Percentiles rank a stretch among this genome's conserved stretches.
Conservation (phyloP, 176 grass and related monocot species). For the Lolium perenne region DNA sequence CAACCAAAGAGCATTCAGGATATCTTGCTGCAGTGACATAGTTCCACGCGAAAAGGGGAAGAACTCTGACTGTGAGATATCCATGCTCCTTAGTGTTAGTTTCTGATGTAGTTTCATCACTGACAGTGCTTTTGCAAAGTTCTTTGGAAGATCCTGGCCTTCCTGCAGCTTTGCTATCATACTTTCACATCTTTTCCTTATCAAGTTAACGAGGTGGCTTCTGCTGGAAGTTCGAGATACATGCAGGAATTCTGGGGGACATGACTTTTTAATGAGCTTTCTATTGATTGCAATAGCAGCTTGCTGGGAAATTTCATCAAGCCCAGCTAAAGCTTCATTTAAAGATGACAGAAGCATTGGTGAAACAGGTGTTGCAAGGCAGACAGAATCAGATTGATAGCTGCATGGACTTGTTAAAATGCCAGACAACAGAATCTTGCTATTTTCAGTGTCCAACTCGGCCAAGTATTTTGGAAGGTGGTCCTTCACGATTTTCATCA, state of each 20-base stretch:
- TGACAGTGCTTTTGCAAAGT: slow-evolving; percentile 49
- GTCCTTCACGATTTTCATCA: slow-evolving; percentile 42
- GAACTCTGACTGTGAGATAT: slow-evolving; percentile 51
- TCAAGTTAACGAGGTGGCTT: slow-evolving; percentile 16
- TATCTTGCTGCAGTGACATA: slow-evolving; percentile 41
- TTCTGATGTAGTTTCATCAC: slow-evolving; percentile 41
- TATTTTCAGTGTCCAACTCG: slow-evolving; percentile 28
- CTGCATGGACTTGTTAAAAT: slow-evolving; percentile 48
- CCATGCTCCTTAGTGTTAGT: slow-evolving; percentile 14
- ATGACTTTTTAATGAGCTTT: slow-evolving; percentile 44
- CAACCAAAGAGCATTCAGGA: slow-evolving; percentile 57
- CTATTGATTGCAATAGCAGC: slow-evolving; percentile 49
- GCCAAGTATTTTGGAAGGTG: slow-evolving; percentile 46
- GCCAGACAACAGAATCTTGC: not conserved
- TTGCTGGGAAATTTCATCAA: slow-evolving; percentile 38
- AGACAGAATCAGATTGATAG: slow-evolving; percentile 44
- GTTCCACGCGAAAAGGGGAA: slow-evolving; percentile 41
- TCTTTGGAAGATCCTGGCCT: slow-evolving; percentile 42
- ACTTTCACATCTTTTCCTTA: slow-evolving; percentile 38
- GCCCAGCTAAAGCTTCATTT: slow-evolving; percentile 31
- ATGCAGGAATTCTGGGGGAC: slow-evolving; percentile 19
- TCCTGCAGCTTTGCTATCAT: slow-evolving; percentile 36
- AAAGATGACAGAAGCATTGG: slow-evolving; percentile 46
- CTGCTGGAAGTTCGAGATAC: slow-evolving; percentile 18
- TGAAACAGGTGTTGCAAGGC: slow-evolving; percentile 37